phyloP scores from a whole-genome alignment of 2,329 filamentous ascomycete genomes.

The Chrysosporium keratinophilum region DNA sequence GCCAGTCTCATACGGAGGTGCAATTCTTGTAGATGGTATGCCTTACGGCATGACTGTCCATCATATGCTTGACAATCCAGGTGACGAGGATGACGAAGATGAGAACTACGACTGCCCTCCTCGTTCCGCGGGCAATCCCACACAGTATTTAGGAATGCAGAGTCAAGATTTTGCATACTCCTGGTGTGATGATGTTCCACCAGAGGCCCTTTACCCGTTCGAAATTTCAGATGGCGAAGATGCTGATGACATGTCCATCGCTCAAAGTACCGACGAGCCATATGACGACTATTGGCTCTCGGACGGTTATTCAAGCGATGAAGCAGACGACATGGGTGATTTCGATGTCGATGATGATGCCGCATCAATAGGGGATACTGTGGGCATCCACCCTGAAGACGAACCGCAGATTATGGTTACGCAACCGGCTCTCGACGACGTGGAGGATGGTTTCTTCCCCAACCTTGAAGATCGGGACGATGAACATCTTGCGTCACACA shows the following conservation, averaged over 20 bases:
- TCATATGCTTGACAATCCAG: slow-evolving; percentile 72
- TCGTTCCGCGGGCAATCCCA: slow-evolving; percentile 37
- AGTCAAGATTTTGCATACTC: slow-evolving; percentile 27
- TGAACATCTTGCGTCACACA: slow-evolving; percentile 73
- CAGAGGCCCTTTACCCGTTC: slow-evolving; percentile 35
- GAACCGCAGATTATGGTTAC: slow-evolving; percentile 73
- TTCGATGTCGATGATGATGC: slow-evolving; percentile 44
- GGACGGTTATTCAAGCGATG: slow-evolving; percentile 43
- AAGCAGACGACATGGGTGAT: slow-evolving; percentile 40
- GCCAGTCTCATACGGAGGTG: slow-evolving; percentile 80
- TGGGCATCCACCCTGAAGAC: slow-evolving; percentile 63
- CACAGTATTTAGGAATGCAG: slow-evolving; percentile 19
- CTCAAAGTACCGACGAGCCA: slow-evolving; percentile 29
- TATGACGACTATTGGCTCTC: slow-evolving; percentile 38
- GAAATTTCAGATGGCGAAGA: slow-evolving; percentile 47
- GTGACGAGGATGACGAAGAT: slow-evolving; percentile 42
- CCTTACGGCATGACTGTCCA: slow-evolving; percentile 93
- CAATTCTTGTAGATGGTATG: slow-evolving; percentile 73
- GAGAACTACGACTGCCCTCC: slow-evolving; percentile 30
- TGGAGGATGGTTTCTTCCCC: slow-evolving; percentile 73
- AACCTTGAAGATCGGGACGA: slow-evolving; percentile 63
- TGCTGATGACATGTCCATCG: slow-evolving; percentile 31
- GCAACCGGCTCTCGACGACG: slow-evolving; percentile 82
- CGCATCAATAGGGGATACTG: slow-evolving; percentile 59
- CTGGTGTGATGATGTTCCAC: slow-evolving; percentile 31